Evolutionary conservation across 164 flowering plant species (phyloP).

Genomic region (Euptelea pleiosperma): DNA sequence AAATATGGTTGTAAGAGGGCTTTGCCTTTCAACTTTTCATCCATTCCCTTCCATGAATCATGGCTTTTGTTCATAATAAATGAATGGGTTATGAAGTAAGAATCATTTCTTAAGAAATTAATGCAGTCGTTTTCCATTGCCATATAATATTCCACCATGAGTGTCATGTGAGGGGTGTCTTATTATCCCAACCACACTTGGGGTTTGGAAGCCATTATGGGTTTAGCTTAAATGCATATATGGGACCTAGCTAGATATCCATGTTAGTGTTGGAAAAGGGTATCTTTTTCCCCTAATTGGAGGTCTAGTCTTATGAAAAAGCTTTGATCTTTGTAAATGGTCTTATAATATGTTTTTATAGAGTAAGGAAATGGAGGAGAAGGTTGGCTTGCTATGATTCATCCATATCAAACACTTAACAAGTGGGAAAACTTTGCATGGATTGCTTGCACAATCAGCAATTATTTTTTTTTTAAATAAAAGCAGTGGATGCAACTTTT

Average conservation of each 20-base stretch:
- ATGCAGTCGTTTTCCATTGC: constrained; percentile 10
- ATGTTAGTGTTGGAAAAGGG: constrained; percentile 4
- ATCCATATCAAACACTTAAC: constrained; percentile 24
- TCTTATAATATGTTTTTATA: constrained; percentile 2
- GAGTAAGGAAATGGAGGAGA: neutral
- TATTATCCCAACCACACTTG: constrained; percentile 10
- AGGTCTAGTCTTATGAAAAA: neutral
- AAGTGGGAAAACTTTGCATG: constrained; percentile 20
- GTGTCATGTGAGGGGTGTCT: constrained; percentile 15
- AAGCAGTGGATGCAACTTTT: constrained; percentile 1
- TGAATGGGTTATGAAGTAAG: constrained; percentile 14
- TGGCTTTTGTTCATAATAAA: constrained; percentile 26
- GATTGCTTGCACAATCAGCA: constrained; percentile 11
- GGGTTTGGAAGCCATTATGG: constrained; percentile 16
- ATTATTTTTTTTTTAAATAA: constrained; percentile 4
- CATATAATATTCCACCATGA: constrained; percentile 10
- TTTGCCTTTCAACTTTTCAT: constrained; percentile 18
- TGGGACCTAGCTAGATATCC: constrained; percentile 12
- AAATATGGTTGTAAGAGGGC: constrained; percentile 8
- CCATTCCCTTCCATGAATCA: constrained; percentile 23
- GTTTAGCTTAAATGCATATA: constrained; percentile 13
- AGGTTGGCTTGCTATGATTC: constrained; percentile 19
- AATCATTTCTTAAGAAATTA: constrained; percentile 17
- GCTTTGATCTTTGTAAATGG: constrained; percentile 8
- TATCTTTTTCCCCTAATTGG: constrained; percentile 4